These are phyloP conservation scores for Clitoria ternatea DNA, from an alignment of 306 rosid species.

Conservation along the genomic window DNA sequence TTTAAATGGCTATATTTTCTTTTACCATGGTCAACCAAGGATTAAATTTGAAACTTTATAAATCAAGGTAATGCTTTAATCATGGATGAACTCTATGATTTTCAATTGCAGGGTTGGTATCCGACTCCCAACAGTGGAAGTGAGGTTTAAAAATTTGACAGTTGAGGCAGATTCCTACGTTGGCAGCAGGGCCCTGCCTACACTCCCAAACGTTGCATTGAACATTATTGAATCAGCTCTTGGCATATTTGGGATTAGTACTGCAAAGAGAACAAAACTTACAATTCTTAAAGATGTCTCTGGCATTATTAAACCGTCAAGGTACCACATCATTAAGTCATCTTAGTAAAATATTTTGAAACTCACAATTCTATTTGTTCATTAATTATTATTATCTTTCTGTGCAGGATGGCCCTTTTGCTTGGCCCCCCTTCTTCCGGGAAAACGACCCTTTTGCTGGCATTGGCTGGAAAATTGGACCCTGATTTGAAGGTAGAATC, in stretches of 20 bases:
- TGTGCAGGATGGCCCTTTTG: slow-evolving; percentile 74
- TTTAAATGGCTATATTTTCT: not conserved
- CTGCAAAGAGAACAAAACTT: slow-evolving; percentile 61
- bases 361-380: not conserved
- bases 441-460: slow-evolving; percentile 83
- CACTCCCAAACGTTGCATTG: slow-evolving; percentile 67
- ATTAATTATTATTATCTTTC: not conserved
- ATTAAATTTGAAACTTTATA: not conserved
- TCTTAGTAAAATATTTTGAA: not conserved
- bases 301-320: slow-evolving; percentile 84
- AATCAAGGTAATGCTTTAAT: not conserved
- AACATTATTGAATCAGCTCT: slow-evolving; percentile 66
- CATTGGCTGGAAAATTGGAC: slow-evolving; percentile 89
- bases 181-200: slow-evolving; percentile 82
- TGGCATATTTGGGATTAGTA: slow-evolving; percentile 47
- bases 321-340: slow-evolving; percentile 34
- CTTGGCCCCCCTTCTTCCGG: slow-evolving; percentile 98
- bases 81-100: not conserved
- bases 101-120: slow-evolving; percentile 70
- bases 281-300: slow-evolving; percentile 79
- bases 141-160: slow-evolving; percentile 61
- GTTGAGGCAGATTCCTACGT: slow-evolving; percentile 67
- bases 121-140: slow-evolving; percentile 74
- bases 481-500: slow-evolving; percentile 46
- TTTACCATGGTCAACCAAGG: not conserved